Evolutionary conservation across 805 yeast species (phyloP).

Genomic region (Candida saitoana): DNA sequence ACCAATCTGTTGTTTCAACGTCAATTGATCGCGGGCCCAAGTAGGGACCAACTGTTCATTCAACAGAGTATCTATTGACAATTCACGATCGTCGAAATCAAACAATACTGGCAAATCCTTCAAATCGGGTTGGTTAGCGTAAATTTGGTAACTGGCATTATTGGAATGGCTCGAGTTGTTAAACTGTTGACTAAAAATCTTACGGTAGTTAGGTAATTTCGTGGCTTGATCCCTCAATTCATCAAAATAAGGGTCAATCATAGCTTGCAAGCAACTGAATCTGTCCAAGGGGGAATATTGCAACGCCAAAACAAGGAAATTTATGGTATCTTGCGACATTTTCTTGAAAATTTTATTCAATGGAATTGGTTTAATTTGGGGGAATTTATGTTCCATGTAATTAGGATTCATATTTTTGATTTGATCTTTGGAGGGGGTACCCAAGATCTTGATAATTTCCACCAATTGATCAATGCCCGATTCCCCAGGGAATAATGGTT

Average conservation of each 20-base stretch:
- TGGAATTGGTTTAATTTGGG: conserved; percentile 78
- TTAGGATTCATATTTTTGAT: conserved; percentile 93
- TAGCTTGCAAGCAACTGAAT: conserved; percentile 52
- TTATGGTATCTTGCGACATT: conserved; percentile 49
- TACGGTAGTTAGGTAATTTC: conserved; percentile 41
- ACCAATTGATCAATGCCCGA: conserved; percentile 96
- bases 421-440: conserved; percentile 91
- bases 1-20: conserved; percentile 19
- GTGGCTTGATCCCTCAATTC: conserved; percentile 41
- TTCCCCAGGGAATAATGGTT: conserved; percentile 97
- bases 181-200: conserved; percentile 37
- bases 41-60: conserved; percentile 39
- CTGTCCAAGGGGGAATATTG: conserved; percentile 69
- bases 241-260: conserved; percentile 52
- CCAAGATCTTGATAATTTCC: conserved; percentile 91
- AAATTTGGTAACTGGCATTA: conserved; percentile 41
- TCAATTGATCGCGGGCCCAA: conserved; percentile 22
- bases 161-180: conserved; percentile 27
- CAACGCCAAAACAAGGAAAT: conserved; percentile 52
- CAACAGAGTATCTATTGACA: conserved; percentile 41
- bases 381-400: conserved; percentile 96
- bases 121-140: conserved; percentile 36
- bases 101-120: conserved; percentile 46
- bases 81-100: conserved; percentile 50
- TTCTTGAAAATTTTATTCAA: conserved; percentile 61